These are phyloP conservation scores for Ascochyta pisi DNA, from an alignment of 2,329 filamentous ascomycete genomes.

Conservation along the genomic window DNA sequence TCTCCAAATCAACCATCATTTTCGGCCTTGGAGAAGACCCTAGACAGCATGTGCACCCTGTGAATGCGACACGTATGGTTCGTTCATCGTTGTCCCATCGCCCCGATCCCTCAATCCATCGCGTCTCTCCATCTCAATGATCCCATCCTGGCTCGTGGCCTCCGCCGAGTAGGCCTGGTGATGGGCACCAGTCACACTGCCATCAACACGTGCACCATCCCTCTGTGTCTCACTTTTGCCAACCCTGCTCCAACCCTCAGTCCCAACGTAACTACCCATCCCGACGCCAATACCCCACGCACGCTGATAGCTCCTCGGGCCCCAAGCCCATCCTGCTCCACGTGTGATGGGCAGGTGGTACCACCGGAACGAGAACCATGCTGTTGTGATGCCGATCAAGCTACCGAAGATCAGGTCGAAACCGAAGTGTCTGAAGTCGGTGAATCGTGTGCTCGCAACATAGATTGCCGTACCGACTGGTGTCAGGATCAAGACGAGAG, in stretches of 20 bases:
- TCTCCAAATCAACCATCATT: too few relatives aligned
- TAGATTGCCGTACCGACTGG: conserved; percentile 80
- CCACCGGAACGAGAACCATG: conserved; percentile 79
- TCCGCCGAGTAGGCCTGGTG: conserved; percentile 7
- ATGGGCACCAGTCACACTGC: conserved; percentile 8
- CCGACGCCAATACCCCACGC: conserved; percentile 81
- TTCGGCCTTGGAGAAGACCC: neutral
- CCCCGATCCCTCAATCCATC: conserved; percentile 1
- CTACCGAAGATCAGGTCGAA: conserved; percentile 92
- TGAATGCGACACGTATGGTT: conserved; percentile 6
- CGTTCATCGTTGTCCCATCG: conserved; percentile 5
- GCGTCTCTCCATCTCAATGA: conserved; percentile 18
- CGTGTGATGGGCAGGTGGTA: conserved; percentile 81
- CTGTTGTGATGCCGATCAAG: conserved; percentile 73
- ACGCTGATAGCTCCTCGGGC: conserved; percentile 72
- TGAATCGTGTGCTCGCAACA: conserved; percentile 85
- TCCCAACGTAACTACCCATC: conserved; percentile 54
- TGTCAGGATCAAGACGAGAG: conserved; percentile 72
- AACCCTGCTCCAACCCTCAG: conserved; percentile 53
- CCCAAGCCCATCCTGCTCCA: conserved; percentile 92
- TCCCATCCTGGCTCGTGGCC: conserved; percentile 17
- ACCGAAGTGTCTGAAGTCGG: conserved; percentile 87
- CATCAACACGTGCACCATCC: conserved; percentile 9
- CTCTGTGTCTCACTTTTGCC: conserved; percentile 19
- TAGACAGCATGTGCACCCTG: conserved; percentile 7